phyloP scores from a whole-genome alignment of 805 yeast species.

The Candida methanosorbosa region DNA sequence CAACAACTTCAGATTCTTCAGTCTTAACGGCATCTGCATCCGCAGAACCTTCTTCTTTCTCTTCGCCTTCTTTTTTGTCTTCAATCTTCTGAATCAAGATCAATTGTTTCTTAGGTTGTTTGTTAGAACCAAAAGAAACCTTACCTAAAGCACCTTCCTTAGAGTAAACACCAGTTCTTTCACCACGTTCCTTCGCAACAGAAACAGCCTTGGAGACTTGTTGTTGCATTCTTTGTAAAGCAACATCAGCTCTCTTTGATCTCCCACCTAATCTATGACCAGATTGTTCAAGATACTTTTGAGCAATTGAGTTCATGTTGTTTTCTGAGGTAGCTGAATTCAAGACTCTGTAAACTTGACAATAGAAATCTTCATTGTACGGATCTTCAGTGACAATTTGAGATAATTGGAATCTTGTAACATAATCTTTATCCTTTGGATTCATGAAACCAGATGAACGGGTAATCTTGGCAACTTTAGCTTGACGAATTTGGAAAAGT shows the following conservation, averaged over 20 bases:
- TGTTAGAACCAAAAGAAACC: conserved; percentile 68
- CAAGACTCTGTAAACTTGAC: conserved; percentile 79
- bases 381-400: conserved; percentile 97
- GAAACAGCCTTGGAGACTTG: conserved; percentile 95
- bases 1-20: conserved; percentile 10
- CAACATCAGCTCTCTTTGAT: conserved; percentile 77
- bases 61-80: conserved; percentile 28
- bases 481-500: conserved; percentile 57
- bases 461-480: conserved; percentile 65
- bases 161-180: conserved; percentile 50
- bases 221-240: conserved; percentile 94
- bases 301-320: conserved; percentile 76
- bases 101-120: conserved; percentile 81
- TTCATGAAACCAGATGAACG: conserved; percentile 92
- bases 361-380: conserved; percentile 91
- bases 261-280: conserved; percentile 88
- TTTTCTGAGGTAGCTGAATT: conserved; percentile 49
- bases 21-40: conserved; percentile 7
- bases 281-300: conserved; percentile 83
- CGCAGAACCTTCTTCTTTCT: conserved; percentile 6
- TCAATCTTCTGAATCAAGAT: conserved; percentile 42
- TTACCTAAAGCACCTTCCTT: conserved; percentile 88
- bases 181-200: conserved; percentile 77
- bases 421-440: conserved; percentile 93
- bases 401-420: conserved; percentile 87